phyloP scores from a whole-genome alignment of 768 basidiomycete species.

The Solioccasus polychromus region DNA sequence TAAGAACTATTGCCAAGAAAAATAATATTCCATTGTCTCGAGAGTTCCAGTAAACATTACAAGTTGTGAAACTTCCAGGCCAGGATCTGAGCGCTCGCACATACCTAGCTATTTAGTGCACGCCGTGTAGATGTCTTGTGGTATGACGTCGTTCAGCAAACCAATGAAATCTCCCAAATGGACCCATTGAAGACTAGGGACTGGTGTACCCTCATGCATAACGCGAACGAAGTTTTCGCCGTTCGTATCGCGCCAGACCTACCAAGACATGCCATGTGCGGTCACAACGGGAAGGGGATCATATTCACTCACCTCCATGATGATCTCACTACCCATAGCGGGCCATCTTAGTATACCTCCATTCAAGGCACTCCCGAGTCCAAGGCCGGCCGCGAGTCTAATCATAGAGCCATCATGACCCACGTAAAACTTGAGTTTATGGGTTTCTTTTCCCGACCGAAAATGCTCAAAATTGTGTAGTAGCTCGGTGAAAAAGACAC shows the following conservation, averaged over 20 bases:
- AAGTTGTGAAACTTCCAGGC: too few species aligned
- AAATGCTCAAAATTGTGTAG: slow-evolving; percentile 38
- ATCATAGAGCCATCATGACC: slow-evolving; percentile 51
- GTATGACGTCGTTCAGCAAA: slow-evolving; percentile 34
- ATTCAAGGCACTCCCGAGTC: slow-evolving; percentile 32
- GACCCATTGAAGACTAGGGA: slow-evolving; percentile 37
- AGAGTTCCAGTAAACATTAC: too few species aligned
- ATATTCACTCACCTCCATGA: slow-evolving; percentile 39
- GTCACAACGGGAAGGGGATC: not conserved
- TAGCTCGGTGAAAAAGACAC: slow-evolving; percentile 46
- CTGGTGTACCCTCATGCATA: slow-evolving; percentile 42
- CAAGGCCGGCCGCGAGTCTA: slow-evolving; percentile 38
- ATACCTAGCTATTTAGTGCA: slow-evolving; percentile 12
- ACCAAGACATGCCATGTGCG: not conserved
- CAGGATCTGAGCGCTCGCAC: not conserved
- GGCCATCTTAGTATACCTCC: slow-evolving; percentile 41
- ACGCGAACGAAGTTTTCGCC: slow-evolving; percentile 38
- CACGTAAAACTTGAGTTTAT: slow-evolving; percentile 41
- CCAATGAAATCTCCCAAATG: slow-evolving; percentile 34
- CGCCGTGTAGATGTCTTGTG: slow-evolving; percentile 27
- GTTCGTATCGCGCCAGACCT: slow-evolving; percentile 39
- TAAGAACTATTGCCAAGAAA: too few species aligned
- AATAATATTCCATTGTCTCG: too few species aligned
- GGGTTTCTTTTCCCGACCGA: slow-evolving; percentile 29
- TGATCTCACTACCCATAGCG: slow-evolving; percentile 44